phyloP scores from a whole-genome alignment of 495 filamentous ascomycete genomes.

The Aspergillus indologenus region DNA sequence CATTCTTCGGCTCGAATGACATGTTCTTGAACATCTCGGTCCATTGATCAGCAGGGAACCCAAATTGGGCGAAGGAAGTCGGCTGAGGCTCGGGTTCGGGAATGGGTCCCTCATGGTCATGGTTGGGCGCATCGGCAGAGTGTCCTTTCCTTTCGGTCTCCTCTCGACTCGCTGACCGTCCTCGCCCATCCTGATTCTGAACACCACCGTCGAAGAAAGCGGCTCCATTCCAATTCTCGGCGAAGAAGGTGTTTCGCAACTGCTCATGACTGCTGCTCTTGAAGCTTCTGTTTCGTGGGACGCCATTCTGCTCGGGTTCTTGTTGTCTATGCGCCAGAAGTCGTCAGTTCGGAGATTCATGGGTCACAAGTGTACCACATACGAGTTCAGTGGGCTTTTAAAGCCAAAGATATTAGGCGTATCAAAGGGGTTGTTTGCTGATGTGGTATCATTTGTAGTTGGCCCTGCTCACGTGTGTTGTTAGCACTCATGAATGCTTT shows the following conservation, averaged over 20 bases:
- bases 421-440: conserved; percentile 22
- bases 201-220: conserved; percentile 51
- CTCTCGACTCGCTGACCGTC: conserved; percentile 23
- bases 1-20: conserved; percentile 44
- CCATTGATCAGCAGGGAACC: conserved; percentile 68
- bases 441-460: conserved; percentile 38
- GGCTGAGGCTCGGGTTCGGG: conserved; percentile 20
- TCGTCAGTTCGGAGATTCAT: background rate
- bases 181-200: conserved; percentile 34
- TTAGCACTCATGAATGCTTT: background rate
- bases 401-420: conserved; percentile 18
- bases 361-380: conserved; percentile 7
- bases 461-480: conserved; percentile 29
- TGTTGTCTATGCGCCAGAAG: background rate
- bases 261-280: conserved; percentile 64
- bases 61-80: conserved; percentile 39
- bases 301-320: conserved; percentile 8
- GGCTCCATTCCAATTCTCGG: conserved; percentile 49
- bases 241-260: conserved; percentile 72
- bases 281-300: conserved; percentile 21
- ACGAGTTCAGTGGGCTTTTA: conserved; percentile 20
- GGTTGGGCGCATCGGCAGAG: conserved; percentile 15
- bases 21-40: conserved; percentile 58
- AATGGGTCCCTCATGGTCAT: conserved; percentile 17
- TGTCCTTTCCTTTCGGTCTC: conserved; percentile 17